Base-by-base conservation (phyloP, 345 rosid genomes). In the Garcia nutans region DNA sequence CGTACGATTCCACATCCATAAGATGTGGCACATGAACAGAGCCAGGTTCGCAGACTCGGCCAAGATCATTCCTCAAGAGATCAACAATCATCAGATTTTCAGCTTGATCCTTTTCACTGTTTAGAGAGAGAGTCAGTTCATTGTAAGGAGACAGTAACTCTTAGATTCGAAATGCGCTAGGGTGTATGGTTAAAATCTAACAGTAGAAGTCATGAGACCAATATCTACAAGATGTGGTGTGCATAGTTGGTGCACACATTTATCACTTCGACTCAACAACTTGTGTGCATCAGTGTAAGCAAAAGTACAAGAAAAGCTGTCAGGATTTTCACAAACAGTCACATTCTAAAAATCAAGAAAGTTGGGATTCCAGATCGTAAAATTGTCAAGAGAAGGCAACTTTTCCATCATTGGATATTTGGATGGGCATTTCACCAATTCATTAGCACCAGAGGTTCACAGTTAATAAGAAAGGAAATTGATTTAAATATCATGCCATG, bases 11-110 rank as follows among this genome's bases (percentile, higher is more conserved):
- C 64, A 96, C 93, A 49, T 93, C 93, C 98, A 96, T 96, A 76
- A 96, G 97, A 76, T 70, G 80, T 13, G 97, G 99, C n/a, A 95
- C 99, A 74, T 90, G 91, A 72, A 96, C 97, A 8, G 98, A 93
- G 10, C 97, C 98, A 0, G 96, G 91, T 76, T 89, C 92, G 68
- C 97, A 93, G 31, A 93, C 98, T 60, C 94, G 92, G 17, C 98
- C 99, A 20, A 93, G 96, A 82, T 90, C 99, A 65, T 96, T 96
- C 83, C 98, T 89, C 62, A 93, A 85, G 67, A 96, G 99, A 82
- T 96, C 99, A 0, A 96, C 97, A 47, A 96, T 96, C 99, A 96
- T 96, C 76, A 93, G 86, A 84, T 96, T 96, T 83, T 96, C 99
- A 1, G 99, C 94, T 82, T 93, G 98, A 79, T 93, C 96, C 89